These are phyloP conservation scores for Umbelopsis vinacea DNA, from an alignment of 192 early-diverging fungal species.

Conservation along the genomic window DNA sequence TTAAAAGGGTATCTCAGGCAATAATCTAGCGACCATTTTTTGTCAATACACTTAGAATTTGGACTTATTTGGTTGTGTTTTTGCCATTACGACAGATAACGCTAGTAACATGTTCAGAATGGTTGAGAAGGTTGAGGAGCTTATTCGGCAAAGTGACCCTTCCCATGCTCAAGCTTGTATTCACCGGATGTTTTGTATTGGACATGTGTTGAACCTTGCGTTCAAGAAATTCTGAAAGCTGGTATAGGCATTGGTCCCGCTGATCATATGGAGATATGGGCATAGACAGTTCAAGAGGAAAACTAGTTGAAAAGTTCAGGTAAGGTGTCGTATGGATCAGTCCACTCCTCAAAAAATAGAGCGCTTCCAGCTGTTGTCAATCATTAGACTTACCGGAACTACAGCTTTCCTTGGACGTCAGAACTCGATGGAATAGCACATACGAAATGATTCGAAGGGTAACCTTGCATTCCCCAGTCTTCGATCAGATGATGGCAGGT, in stretches of 20 bases:
- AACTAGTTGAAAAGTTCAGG: neutral
- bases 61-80: neutral
- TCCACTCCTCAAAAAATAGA: neutral
- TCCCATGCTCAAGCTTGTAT: neutral
- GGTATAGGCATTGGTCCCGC: neutral
- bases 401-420: neutral
- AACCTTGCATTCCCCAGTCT: neutral
- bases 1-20: neutral
- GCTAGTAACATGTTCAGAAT: constrained; percentile 4
- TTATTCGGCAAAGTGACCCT: neutral
- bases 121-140: neutral
- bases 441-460: neutral
- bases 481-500: neutral
- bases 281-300: neutral
- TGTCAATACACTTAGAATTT: neutral
- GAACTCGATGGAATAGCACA: neutral
- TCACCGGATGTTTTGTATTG: constrained; percentile 1
- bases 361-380: neutral
- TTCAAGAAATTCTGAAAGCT: neutral
- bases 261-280: neutral
- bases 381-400: neutral
- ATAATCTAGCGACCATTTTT: constrained; percentile 4
- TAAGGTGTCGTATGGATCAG: neutral
- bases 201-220: constrained; percentile 1
- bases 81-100: constrained; percentile 5